Evolutionary conservation across 2,329 filamentous ascomycete species (phyloP).

Genomic region (Colletotrichum falcatum): DNA sequence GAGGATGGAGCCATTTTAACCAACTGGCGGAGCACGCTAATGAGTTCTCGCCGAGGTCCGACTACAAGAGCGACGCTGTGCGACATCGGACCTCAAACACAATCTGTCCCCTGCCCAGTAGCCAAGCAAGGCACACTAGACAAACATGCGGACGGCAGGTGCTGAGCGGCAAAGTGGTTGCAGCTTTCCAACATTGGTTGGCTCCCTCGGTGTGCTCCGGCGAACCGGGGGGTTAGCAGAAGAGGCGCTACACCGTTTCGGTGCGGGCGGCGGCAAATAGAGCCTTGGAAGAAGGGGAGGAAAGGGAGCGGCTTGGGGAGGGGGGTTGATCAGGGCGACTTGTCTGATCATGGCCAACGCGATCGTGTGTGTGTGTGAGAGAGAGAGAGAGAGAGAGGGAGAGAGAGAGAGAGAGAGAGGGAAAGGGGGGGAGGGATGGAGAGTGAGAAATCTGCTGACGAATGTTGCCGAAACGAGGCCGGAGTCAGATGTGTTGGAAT

Average conservation of each 20-base stretch:
- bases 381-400: background rate
- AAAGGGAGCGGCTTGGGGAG: too few relatives aligned
- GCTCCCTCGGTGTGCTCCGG: constrained; percentile 12
- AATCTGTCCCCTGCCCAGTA: background rate
- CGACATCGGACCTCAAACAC: background rate
- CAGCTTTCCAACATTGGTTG: constrained; percentile 12
- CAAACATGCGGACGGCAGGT: background rate
- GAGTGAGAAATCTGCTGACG: constrained; percentile 4
- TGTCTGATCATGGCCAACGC: background rate
- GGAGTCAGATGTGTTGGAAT: background rate
- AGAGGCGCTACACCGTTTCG: constrained; percentile 27
- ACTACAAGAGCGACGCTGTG: background rate
- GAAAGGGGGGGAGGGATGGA: background rate
- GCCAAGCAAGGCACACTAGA: background rate
- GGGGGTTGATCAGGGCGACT: background rate
- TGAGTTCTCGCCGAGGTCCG: constrained; percentile 20
- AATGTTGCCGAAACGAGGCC: background rate
- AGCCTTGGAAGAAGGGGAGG: background rate
- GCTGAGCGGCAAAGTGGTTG: constrained; percentile 11
- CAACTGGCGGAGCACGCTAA: constrained; percentile 18
- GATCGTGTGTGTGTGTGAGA: too few relatives aligned
- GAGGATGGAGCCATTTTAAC: constrained; percentile 1
- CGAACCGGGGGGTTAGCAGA: background rate
- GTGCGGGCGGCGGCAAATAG: constrained; percentile 23
- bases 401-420: background rate